These are phyloP conservation scores for Leucosporidium scottii DNA, from an alignment of 768 basidiomycete species.

Conservation along the genomic window DNA sequence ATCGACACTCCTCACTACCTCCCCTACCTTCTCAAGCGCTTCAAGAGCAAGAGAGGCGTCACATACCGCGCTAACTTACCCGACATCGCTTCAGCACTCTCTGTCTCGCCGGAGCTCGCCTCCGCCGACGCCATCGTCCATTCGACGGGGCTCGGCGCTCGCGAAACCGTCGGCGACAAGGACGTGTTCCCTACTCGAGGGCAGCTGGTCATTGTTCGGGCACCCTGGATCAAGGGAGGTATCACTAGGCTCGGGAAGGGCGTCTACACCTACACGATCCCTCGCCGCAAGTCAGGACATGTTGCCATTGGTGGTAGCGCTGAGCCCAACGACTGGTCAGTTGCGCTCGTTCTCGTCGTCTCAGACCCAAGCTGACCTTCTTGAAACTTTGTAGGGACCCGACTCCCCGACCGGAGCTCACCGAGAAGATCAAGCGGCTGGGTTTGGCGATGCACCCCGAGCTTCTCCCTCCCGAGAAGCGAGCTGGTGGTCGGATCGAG, in stretches of 20 bases:
- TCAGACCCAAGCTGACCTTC: not conserved
- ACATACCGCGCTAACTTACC: constrained; percentile 49
- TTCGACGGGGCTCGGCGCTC: constrained; percentile 61
- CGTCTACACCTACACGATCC: constrained; percentile 43
- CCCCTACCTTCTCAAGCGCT: constrained; percentile 56
- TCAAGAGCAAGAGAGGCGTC: constrained; percentile 57
- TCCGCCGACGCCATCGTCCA: constrained; percentile 55
- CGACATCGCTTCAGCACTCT: not conserved
- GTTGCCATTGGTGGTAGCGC: constrained; percentile 43
- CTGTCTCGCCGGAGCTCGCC: not conserved
- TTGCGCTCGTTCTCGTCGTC: not conserved
- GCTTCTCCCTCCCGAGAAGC: constrained; percentile 23
- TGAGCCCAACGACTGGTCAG: constrained; percentile 36
- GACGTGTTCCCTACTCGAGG: constrained; percentile 44
- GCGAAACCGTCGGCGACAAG: constrained; percentile 51
- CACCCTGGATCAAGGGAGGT: constrained; percentile 42
- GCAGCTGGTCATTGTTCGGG: constrained; percentile 41
- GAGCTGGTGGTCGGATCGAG: constrained; percentile 35
- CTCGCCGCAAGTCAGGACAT: constrained; percentile 44
- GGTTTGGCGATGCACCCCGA: constrained; percentile 25
- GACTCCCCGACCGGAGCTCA: constrained; percentile 16
- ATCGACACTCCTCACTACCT: constrained; percentile 62
- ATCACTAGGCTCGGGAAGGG: constrained; percentile 43
- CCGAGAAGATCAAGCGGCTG: constrained; percentile 19
- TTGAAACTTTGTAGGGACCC: constrained; percentile 11